phyloP scores from a whole-genome alignment of 2,329 filamentous ascomycete genomes.

The Hypoxylon sp. region DNA sequence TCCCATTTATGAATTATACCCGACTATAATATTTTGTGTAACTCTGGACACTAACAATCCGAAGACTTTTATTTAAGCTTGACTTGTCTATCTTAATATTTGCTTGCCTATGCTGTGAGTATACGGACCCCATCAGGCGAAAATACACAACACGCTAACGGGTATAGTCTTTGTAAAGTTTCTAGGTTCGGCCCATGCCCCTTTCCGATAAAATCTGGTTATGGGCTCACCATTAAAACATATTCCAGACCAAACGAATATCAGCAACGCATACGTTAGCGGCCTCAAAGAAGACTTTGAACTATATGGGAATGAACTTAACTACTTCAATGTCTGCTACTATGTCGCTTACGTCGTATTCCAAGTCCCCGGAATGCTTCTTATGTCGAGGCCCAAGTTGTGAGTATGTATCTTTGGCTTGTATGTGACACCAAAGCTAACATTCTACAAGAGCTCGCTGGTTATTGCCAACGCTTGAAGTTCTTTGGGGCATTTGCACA shows the following conservation, averaged over 20 bases:
- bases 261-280: conserved; percentile 58
- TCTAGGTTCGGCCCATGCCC: conserved; percentile 44
- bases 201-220: background rate
- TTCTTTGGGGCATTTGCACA: conserved; percentile 55
- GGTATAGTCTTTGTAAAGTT: conserved; percentile 55
- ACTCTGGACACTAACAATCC: background rate
- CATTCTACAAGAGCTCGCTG: conserved; percentile 48
- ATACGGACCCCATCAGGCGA: too few species aligned
- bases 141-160: too few species aligned
- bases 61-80: conserved; percentile 55
- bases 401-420: conserved; percentile 30
- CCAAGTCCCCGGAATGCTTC: conserved; percentile 54
- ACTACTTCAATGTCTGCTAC: conserved; percentile 60
- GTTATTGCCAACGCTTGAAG: conserved; percentile 53
- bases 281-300: conserved; percentile 59
- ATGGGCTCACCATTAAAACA: too few species aligned
- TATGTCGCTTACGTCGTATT: conserved; percentile 58
- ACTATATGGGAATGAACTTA: conserved; percentile 59
- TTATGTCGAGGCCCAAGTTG: conserved; percentile 53
- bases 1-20: background rate
- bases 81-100: conserved; percentile 55
- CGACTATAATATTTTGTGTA: background rate
- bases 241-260: conserved; percentile 54
- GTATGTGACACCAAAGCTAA: background rate
- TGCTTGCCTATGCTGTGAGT: conserved; percentile 55